phyloP scores from a whole-genome alignment of 1,284 basidiomycete species.

The Microbotryum lychnidis-dioicae region DNA sequence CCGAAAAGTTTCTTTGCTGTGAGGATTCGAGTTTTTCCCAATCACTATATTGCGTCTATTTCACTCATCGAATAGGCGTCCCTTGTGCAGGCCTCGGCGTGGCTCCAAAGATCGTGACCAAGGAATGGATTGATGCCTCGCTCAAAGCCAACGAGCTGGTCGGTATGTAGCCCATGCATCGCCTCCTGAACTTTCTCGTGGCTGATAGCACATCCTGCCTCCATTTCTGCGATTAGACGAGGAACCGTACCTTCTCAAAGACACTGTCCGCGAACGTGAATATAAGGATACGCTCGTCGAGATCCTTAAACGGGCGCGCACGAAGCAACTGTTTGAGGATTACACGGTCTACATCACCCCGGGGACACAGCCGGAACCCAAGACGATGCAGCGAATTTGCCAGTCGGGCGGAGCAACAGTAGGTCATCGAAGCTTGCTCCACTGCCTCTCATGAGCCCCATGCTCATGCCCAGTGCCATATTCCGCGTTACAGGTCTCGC shows the following conservation, averaged over 20 bases:
- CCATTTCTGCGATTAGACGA: conserved; percentile 49
- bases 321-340: conserved; percentile 53
- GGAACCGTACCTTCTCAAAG: conserved; percentile 51
- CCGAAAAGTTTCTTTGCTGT: conserved; percentile 72
- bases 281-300: conserved; percentile 55
- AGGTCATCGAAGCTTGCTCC: not conserved
- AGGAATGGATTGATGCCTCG: conserved; percentile 59
- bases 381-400: conserved; percentile 12
- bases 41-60: too few relatives aligned
- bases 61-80: not conserved
- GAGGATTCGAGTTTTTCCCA: conserved; percentile 8
- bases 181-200: not conserved
- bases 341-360: conserved; percentile 63
- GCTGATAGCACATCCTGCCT: not conserved
- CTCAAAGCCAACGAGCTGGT: conserved; percentile 52
- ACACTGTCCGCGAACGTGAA: conserved; percentile 55
- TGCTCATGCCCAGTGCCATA: not conserved
- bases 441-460: not conserved
- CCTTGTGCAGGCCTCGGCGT: conserved; percentile 43
- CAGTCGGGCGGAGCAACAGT: conserved; percentile 19
- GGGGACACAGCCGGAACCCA: conserved; percentile 3
- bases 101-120: conserved; percentile 54
- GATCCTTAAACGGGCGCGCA: conserved; percentile 51
- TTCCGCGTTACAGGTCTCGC: conserved; percentile 1
- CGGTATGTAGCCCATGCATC: conserved; percentile 47